These are phyloP conservation scores for Alternaria atra DNA, from an alignment of 2,329 filamentous ascomycete species.

Conservation along the genomic window DNA sequence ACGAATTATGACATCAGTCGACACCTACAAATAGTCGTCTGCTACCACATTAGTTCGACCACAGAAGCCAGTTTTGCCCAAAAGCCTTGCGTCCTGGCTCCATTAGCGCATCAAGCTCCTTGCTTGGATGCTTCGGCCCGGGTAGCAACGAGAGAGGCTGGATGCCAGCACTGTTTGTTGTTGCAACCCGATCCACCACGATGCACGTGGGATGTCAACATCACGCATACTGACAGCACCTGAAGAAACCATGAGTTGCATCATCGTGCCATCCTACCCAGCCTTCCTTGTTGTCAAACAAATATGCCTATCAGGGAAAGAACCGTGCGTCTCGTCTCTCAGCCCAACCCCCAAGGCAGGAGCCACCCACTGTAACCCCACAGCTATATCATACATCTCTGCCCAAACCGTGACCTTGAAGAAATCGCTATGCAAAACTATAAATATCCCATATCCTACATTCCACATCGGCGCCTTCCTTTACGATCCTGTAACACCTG, in stretches of 20 bases:
- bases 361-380: neutral
- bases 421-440: constrained; percentile 20
- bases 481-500: neutral
- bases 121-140: neutral
- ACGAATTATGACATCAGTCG: constrained; percentile 20
- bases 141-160: constrained; percentile 1
- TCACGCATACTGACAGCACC: neutral
- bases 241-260: neutral
- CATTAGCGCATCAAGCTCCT: neutral
- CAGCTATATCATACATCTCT: constrained; percentile 12
- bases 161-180: constrained; percentile 5
- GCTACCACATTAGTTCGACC: constrained; percentile 14
- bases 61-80: constrained; percentile 5
- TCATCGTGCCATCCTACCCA: neutral
- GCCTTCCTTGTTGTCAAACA: too few relatives aligned
- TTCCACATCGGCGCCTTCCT: neutral
- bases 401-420: neutral
- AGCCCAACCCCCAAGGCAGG: neutral
- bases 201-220: constrained; percentile 1
- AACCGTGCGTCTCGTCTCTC: neutral
- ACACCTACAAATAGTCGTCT: constrained; percentile 10
- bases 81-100: constrained; percentile 5
- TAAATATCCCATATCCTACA: neutral
- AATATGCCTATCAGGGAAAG: neutral
- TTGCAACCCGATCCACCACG: neutral